Evolutionary conservation across 371 early-diverging fungal genomes (phyloP).

Genomic region (Rhizopus stolonifer): DNA sequence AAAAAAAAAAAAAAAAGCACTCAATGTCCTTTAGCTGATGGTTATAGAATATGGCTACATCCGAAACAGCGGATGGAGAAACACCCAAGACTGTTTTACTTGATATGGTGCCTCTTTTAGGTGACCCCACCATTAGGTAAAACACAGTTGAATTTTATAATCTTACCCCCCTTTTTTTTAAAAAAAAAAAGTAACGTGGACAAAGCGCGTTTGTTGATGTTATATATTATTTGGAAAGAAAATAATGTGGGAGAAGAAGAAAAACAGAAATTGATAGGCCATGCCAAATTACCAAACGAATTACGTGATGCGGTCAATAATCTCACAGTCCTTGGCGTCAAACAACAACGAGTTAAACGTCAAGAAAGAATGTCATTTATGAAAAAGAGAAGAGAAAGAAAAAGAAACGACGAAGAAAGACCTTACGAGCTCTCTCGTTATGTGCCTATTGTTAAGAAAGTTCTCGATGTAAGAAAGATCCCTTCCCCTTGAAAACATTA

Average conservation of each 20-base stretch:
- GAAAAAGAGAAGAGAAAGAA: constrained; percentile 31
- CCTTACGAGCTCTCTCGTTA: constrained; percentile 73
- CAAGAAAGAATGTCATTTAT: constrained; percentile 31
- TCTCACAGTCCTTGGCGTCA: constrained; percentile 66
- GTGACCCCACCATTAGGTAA: constrained; percentile 59
- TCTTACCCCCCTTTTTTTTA: neutral
- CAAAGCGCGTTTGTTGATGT: constrained; percentile 86
- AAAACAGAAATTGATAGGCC: constrained; percentile 68
- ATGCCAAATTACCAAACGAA: constrained; percentile 68
- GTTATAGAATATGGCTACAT: constrained; percentile 81
- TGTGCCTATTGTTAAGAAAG: constrained; percentile 58
- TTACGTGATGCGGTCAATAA: constrained; percentile 80
- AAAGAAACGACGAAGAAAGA: constrained; percentile 31
- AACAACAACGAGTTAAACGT: constrained; percentile 30
- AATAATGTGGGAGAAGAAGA: constrained; percentile 69
- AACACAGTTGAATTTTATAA: neutral
- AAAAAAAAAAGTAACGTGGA: constrained; percentile 52
- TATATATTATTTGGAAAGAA: constrained; percentile 78
- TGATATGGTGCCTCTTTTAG: constrained; percentile 87
- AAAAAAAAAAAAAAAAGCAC: neutral
- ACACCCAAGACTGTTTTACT: constrained; percentile 75
- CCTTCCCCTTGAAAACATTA: too few relatives aligned
- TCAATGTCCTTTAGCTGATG: too few relatives aligned
- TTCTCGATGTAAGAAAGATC: constrained; percentile 31
- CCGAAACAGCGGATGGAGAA: constrained; percentile 84